Percentiles rank a stretch among this genome's conserved stretches.
Evolutionary conservation across 2,329 filamentous ascomycete species (phyloP).

Genomic region (Neocatenulostroma microsporum): DNA sequence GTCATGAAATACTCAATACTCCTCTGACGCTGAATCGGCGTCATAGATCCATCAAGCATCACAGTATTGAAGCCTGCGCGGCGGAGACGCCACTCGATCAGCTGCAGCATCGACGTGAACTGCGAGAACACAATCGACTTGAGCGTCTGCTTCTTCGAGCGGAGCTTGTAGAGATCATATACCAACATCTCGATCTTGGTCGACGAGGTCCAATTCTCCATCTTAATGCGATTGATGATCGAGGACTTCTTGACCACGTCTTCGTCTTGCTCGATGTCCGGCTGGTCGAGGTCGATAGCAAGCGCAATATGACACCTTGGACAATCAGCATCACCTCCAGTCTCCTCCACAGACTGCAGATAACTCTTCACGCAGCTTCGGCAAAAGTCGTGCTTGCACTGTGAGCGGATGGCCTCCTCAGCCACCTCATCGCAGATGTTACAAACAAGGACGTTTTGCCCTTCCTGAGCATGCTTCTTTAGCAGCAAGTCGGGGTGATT

Average conservation of each 20-base stretch:
- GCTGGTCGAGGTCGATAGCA: slow-evolving; percentile 87
- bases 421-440: slow-evolving; percentile 94
- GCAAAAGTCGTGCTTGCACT: slow-evolving; percentile 90
- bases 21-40: slow-evolving; percentile 80
- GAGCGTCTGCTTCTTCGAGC: slow-evolving; percentile 84
- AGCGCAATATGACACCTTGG: slow-evolving; percentile 86
- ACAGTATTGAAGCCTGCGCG: slow-evolving; percentile 97
- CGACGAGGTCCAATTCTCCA: slow-evolving; percentile 97
- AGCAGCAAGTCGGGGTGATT: slow-evolving; percentile 92
- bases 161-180: slow-evolving; percentile 84
- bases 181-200: slow-evolving; percentile 97
- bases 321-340: slow-evolving; percentile 57
- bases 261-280: slow-evolving; percentile 89
- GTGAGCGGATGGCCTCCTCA: slow-evolving; percentile 86
- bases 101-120: slow-evolving; percentile 93
- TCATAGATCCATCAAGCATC: slow-evolving; percentile 98
- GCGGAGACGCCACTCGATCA: slow-evolving; percentile 93
- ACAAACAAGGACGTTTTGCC: slow-evolving; percentile 84
- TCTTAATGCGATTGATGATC: slow-evolving; percentile 97
- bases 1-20: slow-evolving; percentile 87
- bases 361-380: slow-evolving; percentile 73
- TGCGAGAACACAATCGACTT: slow-evolving; percentile 98
- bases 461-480: slow-evolving; percentile 76
- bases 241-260: slow-evolving; percentile 83
- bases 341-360: slow-evolving; percentile 65